Evolutionary conservation across 2,329 filamentous ascomycete genomes (phyloP).

Genomic region (Pyrenophora seminiperda): DNA sequence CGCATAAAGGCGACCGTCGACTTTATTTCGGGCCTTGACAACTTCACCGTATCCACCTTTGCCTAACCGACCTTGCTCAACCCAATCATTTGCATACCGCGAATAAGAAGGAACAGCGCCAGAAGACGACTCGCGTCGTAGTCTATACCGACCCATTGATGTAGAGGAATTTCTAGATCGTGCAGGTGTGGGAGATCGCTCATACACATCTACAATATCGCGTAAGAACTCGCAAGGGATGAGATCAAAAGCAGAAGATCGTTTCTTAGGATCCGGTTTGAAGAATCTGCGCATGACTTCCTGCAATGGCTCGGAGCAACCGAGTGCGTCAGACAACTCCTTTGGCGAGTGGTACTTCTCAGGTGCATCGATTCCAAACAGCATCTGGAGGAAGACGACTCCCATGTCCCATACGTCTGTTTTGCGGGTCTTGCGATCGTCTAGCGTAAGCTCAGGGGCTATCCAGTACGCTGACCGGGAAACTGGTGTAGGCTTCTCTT

Average conservation of each 20-base stretch:
- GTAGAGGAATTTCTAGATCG: constrained; percentile 47
- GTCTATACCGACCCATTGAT: constrained; percentile 38
- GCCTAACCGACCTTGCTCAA: constrained; percentile 84
- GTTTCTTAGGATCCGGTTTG: constrained; percentile 79
- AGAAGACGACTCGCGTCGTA: constrained; percentile 45
- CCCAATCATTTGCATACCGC: constrained; percentile 86
- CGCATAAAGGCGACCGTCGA: constrained; percentile 91
- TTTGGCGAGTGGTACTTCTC: constrained; percentile 80
- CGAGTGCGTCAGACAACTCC: constrained; percentile 71
- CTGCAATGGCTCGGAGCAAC: constrained; percentile 74
- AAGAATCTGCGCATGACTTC: constrained; percentile 86
- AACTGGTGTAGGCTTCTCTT: constrained; percentile 58
- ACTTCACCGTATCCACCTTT: constrained; percentile 97
- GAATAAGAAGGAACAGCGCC: constrained; percentile 58
- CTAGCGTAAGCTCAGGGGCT: constrained; percentile 73
- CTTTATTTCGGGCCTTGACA: constrained; percentile 90
- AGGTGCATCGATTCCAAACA: constrained; percentile 79
- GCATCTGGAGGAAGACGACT: constrained; percentile 89
- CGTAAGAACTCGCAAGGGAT: constrained; percentile 63
- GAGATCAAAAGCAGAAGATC: constrained; percentile 79
- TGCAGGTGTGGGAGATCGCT: constrained; percentile 39
- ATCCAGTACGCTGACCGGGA: constrained; percentile 82
- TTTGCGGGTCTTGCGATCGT: constrained; percentile 67
- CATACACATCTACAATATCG: constrained; percentile 54
- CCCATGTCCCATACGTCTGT: constrained; percentile 96